These are phyloP conservation scores for Acacia acuminata DNA, from an alignment of 306 rosid species.

Conservation along the genomic window DNA sequence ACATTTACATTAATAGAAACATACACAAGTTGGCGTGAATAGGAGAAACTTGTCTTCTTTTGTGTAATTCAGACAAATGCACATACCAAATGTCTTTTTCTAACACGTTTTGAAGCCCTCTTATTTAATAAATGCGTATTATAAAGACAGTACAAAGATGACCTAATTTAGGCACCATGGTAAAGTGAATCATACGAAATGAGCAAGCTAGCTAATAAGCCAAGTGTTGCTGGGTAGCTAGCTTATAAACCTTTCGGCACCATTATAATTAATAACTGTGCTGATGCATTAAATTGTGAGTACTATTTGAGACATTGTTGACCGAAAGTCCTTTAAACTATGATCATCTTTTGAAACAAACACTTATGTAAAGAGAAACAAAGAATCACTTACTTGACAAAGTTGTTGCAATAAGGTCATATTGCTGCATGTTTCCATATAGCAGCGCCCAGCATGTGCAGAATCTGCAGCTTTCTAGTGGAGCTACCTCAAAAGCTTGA, in stretches of 20 bases:
- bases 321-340: constrained; percentile 26
- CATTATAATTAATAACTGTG: neutral
- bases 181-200: neutral
- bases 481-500: neutral
- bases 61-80: neutral
- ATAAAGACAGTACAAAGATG: neutral
- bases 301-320: constrained; percentile 16
- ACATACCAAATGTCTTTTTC: neutral
- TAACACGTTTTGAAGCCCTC: neutral
- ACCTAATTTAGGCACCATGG: constrained; percentile 1
- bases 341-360: constrained; percentile 37
- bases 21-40: neutral
- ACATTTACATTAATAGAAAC: neutral
- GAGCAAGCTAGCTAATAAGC: neutral
- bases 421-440: constrained; percentile 8
- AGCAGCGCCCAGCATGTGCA: constrained; percentile 14
- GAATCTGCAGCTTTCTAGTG: constrained; percentile 11
- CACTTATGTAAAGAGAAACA: neutral
- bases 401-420: neutral
- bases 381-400: constrained; percentile 14
- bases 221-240: neutral
- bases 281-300: neutral
- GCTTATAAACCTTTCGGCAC: neutral
- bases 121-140: neutral
- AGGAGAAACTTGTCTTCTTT: neutral